phyloP scores from a whole-genome alignment of 1,284 basidiomycete genomes.

The Polyporus tsugae region DNA sequence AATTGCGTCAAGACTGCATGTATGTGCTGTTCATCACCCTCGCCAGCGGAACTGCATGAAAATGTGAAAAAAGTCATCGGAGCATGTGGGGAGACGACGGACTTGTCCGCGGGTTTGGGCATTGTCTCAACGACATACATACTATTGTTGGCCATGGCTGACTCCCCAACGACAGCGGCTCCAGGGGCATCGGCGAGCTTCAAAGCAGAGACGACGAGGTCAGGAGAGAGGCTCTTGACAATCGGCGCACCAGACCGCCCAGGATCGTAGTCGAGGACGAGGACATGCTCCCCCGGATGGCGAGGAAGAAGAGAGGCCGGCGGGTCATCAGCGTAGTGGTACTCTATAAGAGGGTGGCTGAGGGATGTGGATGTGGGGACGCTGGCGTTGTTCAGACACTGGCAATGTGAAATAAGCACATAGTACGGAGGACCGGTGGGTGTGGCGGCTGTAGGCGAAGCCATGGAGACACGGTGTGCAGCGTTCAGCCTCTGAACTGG shows the following conservation, averaged over 20 bases:
- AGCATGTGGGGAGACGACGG: constrained; percentile 21
- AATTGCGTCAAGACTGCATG: constrained; percentile 62
- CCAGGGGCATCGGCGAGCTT: constrained; percentile 78
- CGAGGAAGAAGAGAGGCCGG: constrained; percentile 67
- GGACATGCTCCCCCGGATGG: constrained; percentile 67
- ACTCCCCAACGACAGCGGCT: constrained; percentile 58
- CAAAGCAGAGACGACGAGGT: constrained; percentile 64
- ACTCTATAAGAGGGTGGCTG: constrained; percentile 79
- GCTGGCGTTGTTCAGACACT: constrained; percentile 44
- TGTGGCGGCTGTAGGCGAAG: constrained; percentile 14
- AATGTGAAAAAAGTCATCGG: constrained; percentile 13
- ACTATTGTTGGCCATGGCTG: constrained; percentile 54
- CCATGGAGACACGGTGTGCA: constrained; percentile 6
- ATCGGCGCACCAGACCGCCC: constrained; percentile 45
- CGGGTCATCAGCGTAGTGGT: constrained; percentile 81
- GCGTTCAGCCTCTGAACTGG: not conserved
- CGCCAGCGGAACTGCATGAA: constrained; percentile 31
- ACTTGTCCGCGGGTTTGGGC: constrained; percentile 42
- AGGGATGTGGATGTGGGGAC: constrained; percentile 55
- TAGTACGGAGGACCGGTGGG: constrained; percentile 59
- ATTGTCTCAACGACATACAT: constrained; percentile 81
- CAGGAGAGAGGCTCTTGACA: constrained; percentile 68
- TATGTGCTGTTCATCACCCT: constrained; percentile 54
- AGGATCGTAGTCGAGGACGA: constrained; percentile 73
- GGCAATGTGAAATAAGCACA: constrained; percentile 63